Conservation (phyloP, 441 rosid genomes). For the Erodium chrysanthum region DNA sequence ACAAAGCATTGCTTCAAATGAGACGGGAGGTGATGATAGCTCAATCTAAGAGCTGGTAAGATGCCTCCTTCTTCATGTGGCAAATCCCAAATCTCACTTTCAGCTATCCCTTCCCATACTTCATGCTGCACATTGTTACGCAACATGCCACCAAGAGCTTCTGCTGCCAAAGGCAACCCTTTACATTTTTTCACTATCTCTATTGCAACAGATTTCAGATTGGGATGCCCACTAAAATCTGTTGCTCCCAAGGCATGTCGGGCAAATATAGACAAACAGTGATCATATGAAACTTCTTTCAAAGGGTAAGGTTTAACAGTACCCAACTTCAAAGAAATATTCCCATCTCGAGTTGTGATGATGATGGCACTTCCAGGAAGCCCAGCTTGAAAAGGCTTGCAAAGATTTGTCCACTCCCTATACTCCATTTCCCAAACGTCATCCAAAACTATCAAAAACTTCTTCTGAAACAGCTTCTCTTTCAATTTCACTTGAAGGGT, state of each 20-base stretch:
- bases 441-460: constrained; percentile 13
- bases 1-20: constrained; percentile 11
- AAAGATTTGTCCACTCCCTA: not conserved
- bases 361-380: constrained; percentile 10
- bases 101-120: constrained; percentile 9
- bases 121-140: not conserved
- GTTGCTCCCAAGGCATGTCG: constrained; percentile 6
- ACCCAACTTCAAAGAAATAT: not conserved
- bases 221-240: not conserved
- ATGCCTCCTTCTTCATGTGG: not conserved
- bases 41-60: constrained; percentile 12
- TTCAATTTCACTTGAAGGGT: not conserved
- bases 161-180: constrained; percentile 17
- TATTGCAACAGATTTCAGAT: constrained; percentile 9
- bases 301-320: not conserved
- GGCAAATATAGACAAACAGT: constrained; percentile 13
- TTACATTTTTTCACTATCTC: constrained; percentile 13
- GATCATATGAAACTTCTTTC: not conserved
- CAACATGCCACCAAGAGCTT: constrained; percentile 12
- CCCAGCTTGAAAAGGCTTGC: constrained; percentile 1
- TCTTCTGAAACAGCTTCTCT: constrained; percentile 6
- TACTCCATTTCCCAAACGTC: constrained; percentile 15
- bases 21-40: constrained; percentile 5
- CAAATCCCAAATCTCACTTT: constrained; percentile 11
- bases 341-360: constrained; percentile 14